Percentiles rank a stretch among this genome's conserved stretches.
These are phyloP conservation scores for Lagenidium sp. DNA, from an alignment of 352 stramenopile genomes.

Conservation along the genomic window DNA sequence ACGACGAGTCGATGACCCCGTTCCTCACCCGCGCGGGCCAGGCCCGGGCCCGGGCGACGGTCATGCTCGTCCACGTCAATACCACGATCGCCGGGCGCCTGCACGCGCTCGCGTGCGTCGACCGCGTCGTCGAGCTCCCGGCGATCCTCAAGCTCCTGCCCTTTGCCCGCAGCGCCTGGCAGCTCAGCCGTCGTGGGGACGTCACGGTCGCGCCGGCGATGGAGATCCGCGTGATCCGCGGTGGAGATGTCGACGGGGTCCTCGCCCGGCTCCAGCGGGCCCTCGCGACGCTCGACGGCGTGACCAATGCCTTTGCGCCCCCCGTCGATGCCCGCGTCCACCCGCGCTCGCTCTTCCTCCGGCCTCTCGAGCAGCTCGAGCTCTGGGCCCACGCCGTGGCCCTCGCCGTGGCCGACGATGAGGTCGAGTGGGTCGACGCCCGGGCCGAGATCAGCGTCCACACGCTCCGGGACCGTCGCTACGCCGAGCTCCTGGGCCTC, in stretches of 20 bases:
- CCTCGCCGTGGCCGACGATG: conserved; percentile 28
- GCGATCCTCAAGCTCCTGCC: conserved; percentile 65
- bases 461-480: conserved; percentile 14
- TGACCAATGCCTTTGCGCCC: conserved; percentile 53
- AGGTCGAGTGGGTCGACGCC: conserved; percentile 62
- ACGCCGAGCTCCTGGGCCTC: no score
- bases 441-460: conserved; percentile 25
- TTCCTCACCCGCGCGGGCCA: conserved; percentile 45
- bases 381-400: conserved; percentile 50
- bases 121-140: conserved; percentile 31
- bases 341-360: conserved; percentile 39
- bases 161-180: conserved; percentile 39
- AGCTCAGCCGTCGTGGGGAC: conserved; percentile 15
- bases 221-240: conserved; percentile 51
- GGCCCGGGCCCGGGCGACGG: conserved; percentile 21
- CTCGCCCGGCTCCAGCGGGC: conserved; percentile 25
- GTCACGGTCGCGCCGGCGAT: conserved; percentile 29
- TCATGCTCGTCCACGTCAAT: conserved; percentile 50
- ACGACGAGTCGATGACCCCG: conserved; percentile 28
- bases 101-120: conserved; percentile 34
- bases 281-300: conserved; percentile 29
- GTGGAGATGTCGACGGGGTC: conserved; percentile 17
- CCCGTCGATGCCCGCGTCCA: conserved; percentile 5
- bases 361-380: conserved; percentile 34
- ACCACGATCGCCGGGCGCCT: conserved; percentile 17